Conservation (phyloP, 106 monocot species). For the Dendrobium huoshanense region DNA sequence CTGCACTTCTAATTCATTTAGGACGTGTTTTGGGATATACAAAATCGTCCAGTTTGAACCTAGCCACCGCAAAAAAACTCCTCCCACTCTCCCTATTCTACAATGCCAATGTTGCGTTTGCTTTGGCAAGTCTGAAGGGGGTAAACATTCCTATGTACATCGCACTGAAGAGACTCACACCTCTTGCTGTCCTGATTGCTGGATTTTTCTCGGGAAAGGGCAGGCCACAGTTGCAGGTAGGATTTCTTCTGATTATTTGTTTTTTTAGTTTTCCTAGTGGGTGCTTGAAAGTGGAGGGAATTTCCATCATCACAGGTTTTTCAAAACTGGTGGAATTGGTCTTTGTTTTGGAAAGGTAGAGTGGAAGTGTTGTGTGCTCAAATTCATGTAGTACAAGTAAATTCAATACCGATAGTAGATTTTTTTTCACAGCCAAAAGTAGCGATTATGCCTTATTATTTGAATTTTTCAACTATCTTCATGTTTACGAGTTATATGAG, state of each 20-base stretch:
- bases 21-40: constrained; percentile 43
- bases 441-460: too few species aligned
- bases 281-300: too few species aligned
- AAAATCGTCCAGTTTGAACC: constrained; percentile 50
- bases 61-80: constrained; percentile 78
- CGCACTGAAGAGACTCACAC: constrained; percentile 92
- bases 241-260: background rate
- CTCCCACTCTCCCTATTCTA: constrained; percentile 89
- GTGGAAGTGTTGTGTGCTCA: too few species aligned
- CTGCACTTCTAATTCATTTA: constrained; percentile 65
- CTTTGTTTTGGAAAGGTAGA: too few species aligned
- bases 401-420: too few species aligned
- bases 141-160: constrained; percentile 99
- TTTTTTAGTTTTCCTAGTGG: background rate
- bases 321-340: too few species aligned
- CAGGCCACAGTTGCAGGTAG: constrained; percentile 72
- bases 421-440: too few species aligned
- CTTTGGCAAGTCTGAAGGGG: constrained; percentile 86
- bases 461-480: too few species aligned
- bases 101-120: constrained; percentile 99
- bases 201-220: constrained; percentile 78
- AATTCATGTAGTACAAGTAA: too few species aligned
- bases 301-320: too few species aligned
- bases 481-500: too few species aligned
- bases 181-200: constrained; percentile 81